These are phyloP conservation scores for Calamus simplicifolius DNA, from an alignment of 176 grass and related monocot species.

Conservation along the genomic window DNA sequence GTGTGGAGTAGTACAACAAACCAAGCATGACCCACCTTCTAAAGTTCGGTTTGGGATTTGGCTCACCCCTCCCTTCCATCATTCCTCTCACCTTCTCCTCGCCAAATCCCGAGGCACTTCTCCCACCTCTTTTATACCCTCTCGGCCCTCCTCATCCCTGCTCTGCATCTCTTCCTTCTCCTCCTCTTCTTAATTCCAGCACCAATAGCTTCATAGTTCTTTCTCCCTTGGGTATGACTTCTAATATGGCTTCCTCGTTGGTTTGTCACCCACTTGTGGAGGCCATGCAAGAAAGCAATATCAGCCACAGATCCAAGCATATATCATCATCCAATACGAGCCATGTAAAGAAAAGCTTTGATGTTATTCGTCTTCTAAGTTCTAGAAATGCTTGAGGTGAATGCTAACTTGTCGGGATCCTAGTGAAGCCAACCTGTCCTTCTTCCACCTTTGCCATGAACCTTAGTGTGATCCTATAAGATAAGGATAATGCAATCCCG, in stretches of 20 bases:
- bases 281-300: slow-evolving; percentile 24
- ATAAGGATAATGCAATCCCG: too few species aligned
- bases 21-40: slow-evolving; percentile 27
- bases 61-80: background rate
- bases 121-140: background rate
- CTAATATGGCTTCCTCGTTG: too few species aligned
- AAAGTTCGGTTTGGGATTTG: slow-evolving; percentile 11
- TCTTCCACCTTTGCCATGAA: too few species aligned
- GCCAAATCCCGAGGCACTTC: slow-evolving; percentile 6
- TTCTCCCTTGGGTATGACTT: background rate
- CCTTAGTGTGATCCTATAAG: too few species aligned
- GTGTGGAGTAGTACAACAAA: slow-evolving; percentile 21
- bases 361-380: too few species aligned
- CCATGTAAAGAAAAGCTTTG: too few species aligned
- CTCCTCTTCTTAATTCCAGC: background rate
- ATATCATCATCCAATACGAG: too few species aligned
- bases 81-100: slow-evolving; percentile 10
- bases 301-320: background rate
- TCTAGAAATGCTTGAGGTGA: too few species aligned
- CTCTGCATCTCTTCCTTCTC: slow-evolving; percentile 13
- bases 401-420: too few species aligned
- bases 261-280: slow-evolving; percentile 23
- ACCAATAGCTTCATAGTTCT: background rate
- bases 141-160: background rate
- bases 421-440: too few species aligned